Evolutionary conservation across 257 asterid genomes (phyloP), one percentile per base, ranked within the genome.

Genomic region (Nicotiana paniculata): DNA sequence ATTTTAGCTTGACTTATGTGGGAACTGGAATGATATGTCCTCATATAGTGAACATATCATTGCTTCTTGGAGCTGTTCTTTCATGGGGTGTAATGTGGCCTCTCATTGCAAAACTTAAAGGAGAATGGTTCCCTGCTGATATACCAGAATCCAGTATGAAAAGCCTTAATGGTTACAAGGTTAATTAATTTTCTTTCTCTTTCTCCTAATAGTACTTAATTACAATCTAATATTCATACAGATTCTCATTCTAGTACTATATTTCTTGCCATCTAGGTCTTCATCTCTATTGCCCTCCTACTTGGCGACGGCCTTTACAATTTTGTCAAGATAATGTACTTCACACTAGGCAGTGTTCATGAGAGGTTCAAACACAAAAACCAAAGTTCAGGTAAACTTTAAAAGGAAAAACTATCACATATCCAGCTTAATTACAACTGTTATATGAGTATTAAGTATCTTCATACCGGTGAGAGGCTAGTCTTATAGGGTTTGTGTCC

Each of bases 1-100:
- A 95, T 90, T 95, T 93, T 81, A 93, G 97, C 91, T 21, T 88
- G 89, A 93, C 99, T 3, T 93, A 92, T 74, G 94, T 95, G 82
- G 99, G 99, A 78, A 90, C 99, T 26, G 98, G 99, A 65, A 93
- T 95, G 99, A 92, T 95, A 46, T 93, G 98, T 85, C 88, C 99
- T 2, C 99, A 95, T 85, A 89, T 86, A 12, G 99, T 93, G 68
- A 95, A 95, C 85, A 59, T 95, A 68, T 95, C 98, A 2, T 64
- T 95, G 90, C 97, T 95, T 78, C 86, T 93, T 77, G 99, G 99
- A 58, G 93, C 97, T 15, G 91, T 95, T 53, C 61, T 95, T 17
- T 95, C 99, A 9, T 95, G 91, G 83, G 99, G 98, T 12, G 83
- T 93, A 39, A 87, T 93, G 97, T 95, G 97, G 97, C 99, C 98